These are phyloP conservation scores for Sungouiozyma ichnusensis DNA, from an alignment of 805 yeast genomes.

Conservation along the genomic window DNA sequence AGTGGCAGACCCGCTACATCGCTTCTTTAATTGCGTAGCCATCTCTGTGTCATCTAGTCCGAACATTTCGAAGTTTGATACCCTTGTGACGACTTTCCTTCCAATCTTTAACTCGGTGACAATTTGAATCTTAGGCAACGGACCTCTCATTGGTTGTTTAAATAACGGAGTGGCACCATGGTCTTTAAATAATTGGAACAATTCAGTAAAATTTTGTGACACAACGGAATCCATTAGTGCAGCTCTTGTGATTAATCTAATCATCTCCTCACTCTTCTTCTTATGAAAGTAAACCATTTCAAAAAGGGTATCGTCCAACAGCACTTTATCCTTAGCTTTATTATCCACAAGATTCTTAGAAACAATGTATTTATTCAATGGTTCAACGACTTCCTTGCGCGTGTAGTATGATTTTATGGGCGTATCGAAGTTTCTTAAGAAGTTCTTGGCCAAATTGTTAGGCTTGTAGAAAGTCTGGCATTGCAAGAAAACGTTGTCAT, in stretches of 20 bases:
- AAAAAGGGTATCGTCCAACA: constrained; percentile 45
- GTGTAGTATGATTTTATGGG: constrained; percentile 38
- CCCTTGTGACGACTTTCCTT: constrained; percentile 65
- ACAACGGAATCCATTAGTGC: constrained; percentile 36
- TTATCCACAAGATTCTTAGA: constrained; percentile 40
- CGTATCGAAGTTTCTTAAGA: constrained; percentile 36
- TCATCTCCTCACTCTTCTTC: constrained; percentile 14
- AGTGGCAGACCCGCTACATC: constrained; percentile 85
- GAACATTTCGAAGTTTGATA: constrained; percentile 59
- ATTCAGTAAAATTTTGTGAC: constrained; percentile 37
- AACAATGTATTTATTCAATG: constrained; percentile 48
- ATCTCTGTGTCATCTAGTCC: constrained; percentile 53
- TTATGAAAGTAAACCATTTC: constrained; percentile 24
- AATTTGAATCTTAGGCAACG: constrained; percentile 54
- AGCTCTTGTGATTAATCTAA: constrained; percentile 33
- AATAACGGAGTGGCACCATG: constrained; percentile 33
- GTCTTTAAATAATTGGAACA: constrained; percentile 36
- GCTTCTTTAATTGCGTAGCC: constrained; percentile 58
- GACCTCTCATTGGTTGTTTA: constrained; percentile 45
- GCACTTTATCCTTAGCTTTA: constrained; percentile 43
- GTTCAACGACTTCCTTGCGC: constrained; percentile 40
- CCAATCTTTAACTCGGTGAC: constrained; percentile 72
- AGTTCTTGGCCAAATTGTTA: constrained; percentile 35
- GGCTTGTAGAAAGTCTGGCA: constrained; percentile 45
- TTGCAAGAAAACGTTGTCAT: constrained; percentile 19